Base-by-base conservation (phyloP, 2,329 filamentous ascomycete species). In the Fusarium secorum region DNA sequence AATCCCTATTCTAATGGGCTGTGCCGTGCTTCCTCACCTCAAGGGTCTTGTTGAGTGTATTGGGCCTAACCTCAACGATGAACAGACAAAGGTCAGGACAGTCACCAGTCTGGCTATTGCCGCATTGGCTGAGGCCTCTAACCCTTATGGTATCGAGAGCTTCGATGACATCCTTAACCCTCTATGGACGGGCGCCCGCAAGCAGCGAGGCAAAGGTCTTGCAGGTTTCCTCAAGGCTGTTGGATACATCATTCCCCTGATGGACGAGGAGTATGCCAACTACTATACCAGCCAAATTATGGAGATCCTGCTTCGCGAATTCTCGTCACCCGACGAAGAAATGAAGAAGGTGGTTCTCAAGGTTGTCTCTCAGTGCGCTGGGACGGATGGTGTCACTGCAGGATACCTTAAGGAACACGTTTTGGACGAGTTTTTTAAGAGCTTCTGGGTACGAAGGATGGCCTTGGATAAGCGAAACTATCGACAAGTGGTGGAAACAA, bases 291-390 rank as follows among this genome's bases (percentile, higher is more conserved):
- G 91, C 74, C 95, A 99, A 81, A 98, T 99, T 77, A 98, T 99
- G 95, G 96, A 98, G 81, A 98, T 98, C 76, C 85, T 99, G 18
- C 89, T 98, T 33, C 90, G 96, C 76, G 96, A 99, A 79, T 99
- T 99, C 78, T 93, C 94, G 11, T 98, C 95, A 1, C 96, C 96
- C 0, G 96, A 99, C 73, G 96, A 99, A 81, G 96, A 99, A 82
- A 99, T 99, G 96, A 99, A 98, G 84, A 99, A 99, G 84, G 96
- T 99, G 2, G 96, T 99, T 11, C 85, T 99, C 64, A 98, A 98
- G 82, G 96, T 99, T 32, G 90, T 99, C 20, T 98, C 95, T 22
- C 96, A 99, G 78, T 98, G 96, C 78, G 93, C 96, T 11, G 92
- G 92, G 74, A 98, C 95, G 5, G 93, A 97, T 78, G 96, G 96